Conservation (phyloP, 805 yeast species). For the Lipomyces kockii region DNA sequence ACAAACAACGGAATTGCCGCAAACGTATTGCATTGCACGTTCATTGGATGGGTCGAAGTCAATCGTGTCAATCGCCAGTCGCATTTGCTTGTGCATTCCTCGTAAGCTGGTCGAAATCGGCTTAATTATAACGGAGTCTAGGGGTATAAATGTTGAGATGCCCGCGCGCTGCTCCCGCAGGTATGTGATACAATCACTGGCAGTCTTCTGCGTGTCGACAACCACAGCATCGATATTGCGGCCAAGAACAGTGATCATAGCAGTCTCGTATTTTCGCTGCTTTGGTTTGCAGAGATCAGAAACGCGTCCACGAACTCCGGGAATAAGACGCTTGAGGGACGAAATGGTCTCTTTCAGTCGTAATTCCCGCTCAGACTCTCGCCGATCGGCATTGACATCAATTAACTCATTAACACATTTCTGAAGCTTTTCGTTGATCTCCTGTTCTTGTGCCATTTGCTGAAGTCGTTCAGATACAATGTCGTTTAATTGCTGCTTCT, state of each 20-base stretch:
- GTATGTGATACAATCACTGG: constrained; percentile 75
- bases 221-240: constrained; percentile 78
- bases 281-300: constrained; percentile 79
- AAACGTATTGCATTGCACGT: constrained; percentile 76
- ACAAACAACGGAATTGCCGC: constrained; percentile 79
- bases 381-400: constrained; percentile 73
- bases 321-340: constrained; percentile 70
- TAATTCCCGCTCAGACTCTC: constrained; percentile 74
- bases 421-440: constrained; percentile 65
- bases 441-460: constrained; percentile 53
- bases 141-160: constrained; percentile 82
- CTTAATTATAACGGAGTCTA: constrained; percentile 70
- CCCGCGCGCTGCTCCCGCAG: constrained; percentile 87
- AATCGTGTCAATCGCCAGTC: constrained; percentile 75
- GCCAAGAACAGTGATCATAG: constrained; percentile 79
- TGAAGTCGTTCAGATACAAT: constrained; percentile 34
- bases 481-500: constrained; percentile 34
- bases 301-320: constrained; percentile 83
- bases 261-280: constrained; percentile 70
- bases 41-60: constrained; percentile 70
- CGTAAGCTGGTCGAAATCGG: constrained; percentile 61
- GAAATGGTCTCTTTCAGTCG: constrained; percentile 73
- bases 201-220: constrained; percentile 72
- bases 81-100: constrained; percentile 49
- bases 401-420: constrained; percentile 64